A percentile compares a stretch with the other conserved stretches of the same genome.
These are phyloP conservation scores for Petrea volubilis DNA, from an alignment of 257 asterid species.

Conservation along the genomic window DNA sequence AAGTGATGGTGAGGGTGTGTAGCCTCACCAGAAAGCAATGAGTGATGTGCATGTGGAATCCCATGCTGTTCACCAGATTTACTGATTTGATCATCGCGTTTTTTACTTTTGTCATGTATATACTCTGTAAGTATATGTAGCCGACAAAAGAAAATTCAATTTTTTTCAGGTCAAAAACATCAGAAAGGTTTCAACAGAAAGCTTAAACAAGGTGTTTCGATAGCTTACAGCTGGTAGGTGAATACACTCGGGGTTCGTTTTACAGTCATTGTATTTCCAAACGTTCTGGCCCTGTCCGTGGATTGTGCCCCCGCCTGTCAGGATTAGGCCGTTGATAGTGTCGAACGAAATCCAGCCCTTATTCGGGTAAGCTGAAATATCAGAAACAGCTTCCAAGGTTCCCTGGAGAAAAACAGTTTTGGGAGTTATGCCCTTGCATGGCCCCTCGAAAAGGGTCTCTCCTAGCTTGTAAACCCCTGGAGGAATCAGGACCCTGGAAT, in stretches of 20 bases:
- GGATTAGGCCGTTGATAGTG: constrained; percentile 33
- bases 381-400: constrained; percentile 49
- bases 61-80: constrained; percentile 58
- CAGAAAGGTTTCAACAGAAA: too few species aligned
- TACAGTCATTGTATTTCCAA: constrained; percentile 64
- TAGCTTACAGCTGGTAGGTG: constrained; percentile 58
- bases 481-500: constrained; percentile 45
- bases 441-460: constrained; percentile 51
- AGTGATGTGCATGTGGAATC: constrained; percentile 69
- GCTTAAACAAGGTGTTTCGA: too few species aligned
- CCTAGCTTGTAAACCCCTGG: constrained; percentile 44
- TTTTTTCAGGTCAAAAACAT: not conserved
- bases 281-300: constrained; percentile 51
- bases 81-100: constrained; percentile 48
- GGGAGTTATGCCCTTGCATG: constrained; percentile 53
- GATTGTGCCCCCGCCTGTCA: constrained; percentile 63
- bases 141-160: not conserved
- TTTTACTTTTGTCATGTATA: constrained; percentile 40
- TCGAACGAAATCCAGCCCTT: constrained; percentile 58
- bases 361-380: constrained; percentile 41
- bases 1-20: constrained; percentile 35
- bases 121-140: constrained; percentile 43
- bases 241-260: constrained; percentile 38
- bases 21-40: constrained; percentile 36
- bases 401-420: constrained; percentile 41